Evolutionary conservation across 2,329 filamentous ascomycete species (phyloP), one percentile per base, ranked within the genome.

Genomic region (Beauveria sp.): DNA sequence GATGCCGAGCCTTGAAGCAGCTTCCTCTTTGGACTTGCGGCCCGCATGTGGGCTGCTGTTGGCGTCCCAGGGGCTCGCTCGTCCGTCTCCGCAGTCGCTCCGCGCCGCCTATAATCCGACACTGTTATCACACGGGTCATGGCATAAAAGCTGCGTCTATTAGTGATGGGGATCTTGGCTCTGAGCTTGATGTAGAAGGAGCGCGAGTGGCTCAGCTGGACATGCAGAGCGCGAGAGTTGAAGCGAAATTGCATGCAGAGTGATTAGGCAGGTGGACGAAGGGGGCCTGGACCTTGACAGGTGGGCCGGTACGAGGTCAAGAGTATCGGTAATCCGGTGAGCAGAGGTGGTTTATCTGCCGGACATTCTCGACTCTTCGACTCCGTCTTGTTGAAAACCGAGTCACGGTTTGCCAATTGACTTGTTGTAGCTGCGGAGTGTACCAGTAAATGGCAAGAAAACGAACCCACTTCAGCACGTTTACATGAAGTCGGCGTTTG

Each of bases 1-100:
- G 14, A 38, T 38, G 4, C 26, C n/a, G 28, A n/a, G 28, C 10
- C 8, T 43, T 18, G n/a, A 49, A 47, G 46, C 56, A 58, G 56
- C 56, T 58, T 58, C 56, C 56, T 51, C 46, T 58, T 58, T 58
- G 34, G 56, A 58, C 16, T n/a, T 51, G 56, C 24, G 20, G 46
- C 30, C 46, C 24, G 49, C 30, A 24, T 26, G 18, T 28, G 28
- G n/a, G 40, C 12, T 26, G 9, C 14, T 18, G 18, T 7, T 16
- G 49, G 24, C 26, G 16, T n/a, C 26, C 34, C 5, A 38, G 34
- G 34, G 12, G 34, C 34, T 38, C 34, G 34, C 34, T 38, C 34
- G 34, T 38, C 34, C 34, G 16, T 46, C 54, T 34, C 54, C 54
- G 54, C 53, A 26, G 12, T 9, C 34, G 50, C 30, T 18, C 34